Evolutionary conservation across 345 rosid species (phyloP), one percentile per base, ranked within the genome.

Genomic region (Kandelia obovata): DNA sequence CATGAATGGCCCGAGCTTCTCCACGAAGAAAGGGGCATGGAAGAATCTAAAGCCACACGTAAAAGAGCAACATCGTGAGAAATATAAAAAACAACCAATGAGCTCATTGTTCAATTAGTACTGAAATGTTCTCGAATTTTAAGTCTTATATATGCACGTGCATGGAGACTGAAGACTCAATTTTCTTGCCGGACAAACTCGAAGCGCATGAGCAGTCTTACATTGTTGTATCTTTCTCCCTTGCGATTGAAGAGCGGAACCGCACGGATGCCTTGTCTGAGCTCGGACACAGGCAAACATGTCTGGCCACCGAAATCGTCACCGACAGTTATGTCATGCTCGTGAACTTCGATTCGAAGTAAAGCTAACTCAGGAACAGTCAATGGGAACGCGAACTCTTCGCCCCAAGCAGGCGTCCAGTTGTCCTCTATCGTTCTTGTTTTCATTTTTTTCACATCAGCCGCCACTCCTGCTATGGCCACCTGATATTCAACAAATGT

Each of bases 291-390:
- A 28, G 79, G 79, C 51, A 61, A 60, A 32, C 79, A 75, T 3
- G 49, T 53, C 39, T 75, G 79, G 19, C 79, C 79, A 6, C 37
- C 79, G 32, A 75, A 75, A 60, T 71, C 75, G 31, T 75, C 75
- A 25, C 62, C 43, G 26, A 49, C 69, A 6, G 72, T 43, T 68
- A 67, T 67, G 63, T 67, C 76, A 3, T 62, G 49, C 47, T 76
- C 80, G 11, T 58, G 76, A 67, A 76, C 80, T 63, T 76, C 80
- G 6, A 76, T 32, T 21, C 76, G 52, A 37, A 76, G 76, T 35
- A 76, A 62, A 25, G 80, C 80, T 37, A 76, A 55, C 30, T 76
- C 76, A 19, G 80, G 80, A 67, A 71, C 75, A 3, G 73, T 67
- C 58, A 76, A 51, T 13, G 60, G 80, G 53, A 76, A 76, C 34